Evolutionary conservation across 2,329 filamentous ascomycete genomes (phyloP).

Genomic region (Nectriaceae sp.): DNA sequence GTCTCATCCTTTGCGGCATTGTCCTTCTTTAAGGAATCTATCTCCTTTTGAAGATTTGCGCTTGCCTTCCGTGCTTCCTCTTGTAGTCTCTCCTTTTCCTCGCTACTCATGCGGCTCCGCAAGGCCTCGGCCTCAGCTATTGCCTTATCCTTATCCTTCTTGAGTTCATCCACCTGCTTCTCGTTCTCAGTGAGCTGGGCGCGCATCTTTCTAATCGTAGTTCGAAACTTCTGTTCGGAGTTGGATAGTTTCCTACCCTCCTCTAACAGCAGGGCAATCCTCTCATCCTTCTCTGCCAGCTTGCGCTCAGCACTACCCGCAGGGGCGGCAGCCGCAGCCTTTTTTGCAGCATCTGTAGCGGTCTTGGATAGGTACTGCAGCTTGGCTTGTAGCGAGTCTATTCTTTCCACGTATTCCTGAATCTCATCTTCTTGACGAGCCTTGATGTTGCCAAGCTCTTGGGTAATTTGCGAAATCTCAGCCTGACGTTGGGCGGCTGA

Average conservation of each 20-base stretch:
- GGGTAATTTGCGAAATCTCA: not conserved
- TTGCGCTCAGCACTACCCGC: conserved; percentile 73
- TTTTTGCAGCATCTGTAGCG: conserved; percentile 73
- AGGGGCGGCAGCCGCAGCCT: conserved; percentile 62
- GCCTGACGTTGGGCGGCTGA: not conserved
- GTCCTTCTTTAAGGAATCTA: conserved; percentile 47
- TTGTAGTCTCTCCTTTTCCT: conserved; percentile 57
- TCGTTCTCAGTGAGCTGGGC: conserved; percentile 66
- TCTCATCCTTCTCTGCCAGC: conserved; percentile 85
- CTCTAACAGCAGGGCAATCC: conserved; percentile 85
- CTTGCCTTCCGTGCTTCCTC: conserved; percentile 54
- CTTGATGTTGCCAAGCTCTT: conserved; percentile 24
- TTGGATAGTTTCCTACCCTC: conserved; percentile 89
- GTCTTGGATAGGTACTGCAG: conserved; percentile 84
- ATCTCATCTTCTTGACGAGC: conserved; percentile 73
- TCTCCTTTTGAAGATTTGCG: conserved; percentile 45
- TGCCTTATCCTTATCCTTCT: conserved; percentile 60
- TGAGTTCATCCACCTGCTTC: conserved; percentile 62
- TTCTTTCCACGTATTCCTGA: conserved; percentile 80
- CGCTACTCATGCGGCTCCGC: conserved; percentile 50
- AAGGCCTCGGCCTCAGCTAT: conserved; percentile 50
- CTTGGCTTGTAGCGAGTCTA: conserved; percentile 90
- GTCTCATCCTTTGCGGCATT: conserved; percentile 62
- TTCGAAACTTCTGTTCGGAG: conserved; percentile 81
- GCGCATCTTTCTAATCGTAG: conserved; percentile 79